phyloP scores from a whole-genome alignment of 2,329 filamentous ascomycete genomes.

The Leptographium procerum region DNA sequence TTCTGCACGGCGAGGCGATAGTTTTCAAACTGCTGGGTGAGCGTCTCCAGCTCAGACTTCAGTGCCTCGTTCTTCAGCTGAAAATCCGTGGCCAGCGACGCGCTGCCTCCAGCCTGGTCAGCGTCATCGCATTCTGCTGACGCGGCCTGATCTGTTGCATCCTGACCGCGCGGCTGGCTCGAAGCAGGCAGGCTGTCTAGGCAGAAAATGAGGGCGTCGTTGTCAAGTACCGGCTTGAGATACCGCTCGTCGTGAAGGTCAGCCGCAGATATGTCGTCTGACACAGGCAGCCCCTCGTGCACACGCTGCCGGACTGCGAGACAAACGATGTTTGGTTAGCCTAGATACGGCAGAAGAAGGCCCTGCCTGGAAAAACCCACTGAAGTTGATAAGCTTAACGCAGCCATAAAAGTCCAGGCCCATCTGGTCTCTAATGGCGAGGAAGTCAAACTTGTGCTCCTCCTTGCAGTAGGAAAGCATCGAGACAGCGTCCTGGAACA shows the following conservation, averaged over 20 bases:
- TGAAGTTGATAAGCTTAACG: constrained; percentile 65
- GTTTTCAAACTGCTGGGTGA: constrained; percentile 51
- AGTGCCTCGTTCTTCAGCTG: constrained; percentile 42
- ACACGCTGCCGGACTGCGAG: constrained; percentile 34
- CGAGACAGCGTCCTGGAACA: constrained; percentile 49
- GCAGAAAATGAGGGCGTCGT: constrained; percentile 80
- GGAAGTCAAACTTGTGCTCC: constrained; percentile 55
- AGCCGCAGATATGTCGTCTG: constrained; percentile 45
- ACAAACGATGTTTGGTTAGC: not conserved
- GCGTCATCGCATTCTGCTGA: not conserved
- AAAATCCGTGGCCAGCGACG: constrained; percentile 12
- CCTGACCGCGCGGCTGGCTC: constrained; percentile 23
- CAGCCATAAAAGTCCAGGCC: constrained; percentile 61
- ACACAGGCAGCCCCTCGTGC: constrained; percentile 32
- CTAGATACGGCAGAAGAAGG: not conserved
- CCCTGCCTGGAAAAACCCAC: constrained; percentile 18
- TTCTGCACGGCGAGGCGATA: constrained; percentile 55
- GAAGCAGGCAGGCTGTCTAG: constrained; percentile 62
- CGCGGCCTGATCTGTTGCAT: constrained; percentile 7
- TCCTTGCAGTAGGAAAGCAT: constrained; percentile 62
- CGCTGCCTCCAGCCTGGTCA: not conserved
- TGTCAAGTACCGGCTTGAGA: constrained; percentile 73
- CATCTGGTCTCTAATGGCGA: constrained; percentile 43
- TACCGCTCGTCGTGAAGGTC: constrained; percentile 69
- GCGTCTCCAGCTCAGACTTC: constrained; percentile 47